These are phyloP conservation scores for Pseudopithomyces chartarum DNA, from an alignment of 2,329 filamentous ascomycete genomes.

Conservation along the genomic window DNA sequence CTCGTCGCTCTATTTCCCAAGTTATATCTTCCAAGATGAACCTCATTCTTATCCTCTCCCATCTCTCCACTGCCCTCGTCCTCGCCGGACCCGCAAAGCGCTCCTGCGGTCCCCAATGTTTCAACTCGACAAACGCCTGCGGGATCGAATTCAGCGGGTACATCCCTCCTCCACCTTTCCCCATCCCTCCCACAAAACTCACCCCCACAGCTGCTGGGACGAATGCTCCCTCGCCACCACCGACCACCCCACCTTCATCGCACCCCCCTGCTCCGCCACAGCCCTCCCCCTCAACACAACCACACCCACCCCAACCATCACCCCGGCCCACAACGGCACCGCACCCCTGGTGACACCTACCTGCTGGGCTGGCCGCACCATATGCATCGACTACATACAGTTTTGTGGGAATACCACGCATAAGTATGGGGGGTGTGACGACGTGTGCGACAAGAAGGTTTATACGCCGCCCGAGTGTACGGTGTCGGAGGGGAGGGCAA, in stretches of 20 bases:
- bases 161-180: background rate
- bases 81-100: slow-evolving; percentile 20
- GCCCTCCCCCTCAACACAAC: background rate
- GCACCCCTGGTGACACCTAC: too few relatives aligned
- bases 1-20: background rate
- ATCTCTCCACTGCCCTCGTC: slow-evolving; percentile 5
- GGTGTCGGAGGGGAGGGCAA: background rate
- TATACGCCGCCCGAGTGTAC: background rate
- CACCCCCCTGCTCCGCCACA: slow-evolving; percentile 3
- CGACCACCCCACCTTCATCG: slow-evolving; percentile 12
- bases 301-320: background rate
- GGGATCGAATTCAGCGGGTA: slow-evolving; percentile 26
- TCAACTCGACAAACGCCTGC: slow-evolving; percentile 25
- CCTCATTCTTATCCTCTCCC: slow-evolving; percentile 4
- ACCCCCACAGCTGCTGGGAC: slow-evolving; percentile 9
- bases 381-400: slow-evolving; percentile 11
- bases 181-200: background rate
- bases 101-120: slow-evolving; percentile 25
- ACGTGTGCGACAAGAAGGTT: background rate
- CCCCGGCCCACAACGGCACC: too few relatives aligned
- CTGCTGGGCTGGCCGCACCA: background rate
- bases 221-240: background rate
- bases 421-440: slow-evolving; percentile 10
- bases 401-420: background rate
- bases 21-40: slow-evolving; percentile 8